Evolutionary conservation across 768 basidiomycete genomes (phyloP).

Genomic region (Termitomyces sp.): DNA sequence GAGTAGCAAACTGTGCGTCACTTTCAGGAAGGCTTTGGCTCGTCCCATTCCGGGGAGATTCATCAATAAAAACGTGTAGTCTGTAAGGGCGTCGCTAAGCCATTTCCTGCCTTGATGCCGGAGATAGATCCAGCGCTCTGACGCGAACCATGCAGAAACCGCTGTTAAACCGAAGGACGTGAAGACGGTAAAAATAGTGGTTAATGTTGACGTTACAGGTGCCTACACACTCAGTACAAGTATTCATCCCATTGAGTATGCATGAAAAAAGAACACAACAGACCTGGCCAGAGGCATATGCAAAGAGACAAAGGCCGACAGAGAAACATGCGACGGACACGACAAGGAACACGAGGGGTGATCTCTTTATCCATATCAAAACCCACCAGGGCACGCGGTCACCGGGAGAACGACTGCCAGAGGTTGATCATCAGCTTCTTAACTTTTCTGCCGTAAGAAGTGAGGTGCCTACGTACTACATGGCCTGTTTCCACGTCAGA

Average conservation of each 20-base stretch:
- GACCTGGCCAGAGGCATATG: conserved; percentile 70
- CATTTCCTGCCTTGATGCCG: conserved; percentile 63
- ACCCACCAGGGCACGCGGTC: conserved; percentile 82
- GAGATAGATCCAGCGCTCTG: conserved; percentile 60
- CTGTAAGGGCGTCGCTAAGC: conserved; percentile 56
- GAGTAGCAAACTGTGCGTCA: conserved; percentile 12
- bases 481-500: conserved; percentile 75
- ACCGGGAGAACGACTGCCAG: conserved; percentile 59
- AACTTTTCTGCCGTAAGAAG: conserved; percentile 1
- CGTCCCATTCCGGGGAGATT: conserved; percentile 22
- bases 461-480: conserved; percentile 53
- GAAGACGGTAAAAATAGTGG: conserved; percentile 71
- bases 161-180: conserved; percentile 67
- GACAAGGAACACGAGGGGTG: conserved; percentile 78
- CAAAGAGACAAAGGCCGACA: conserved; percentile 69
- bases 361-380: conserved; percentile 82
- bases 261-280: conserved; percentile 11
- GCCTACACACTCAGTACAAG: conserved; percentile 30
- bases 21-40: conserved; percentile 9
- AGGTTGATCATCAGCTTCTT: conserved; percentile 4
- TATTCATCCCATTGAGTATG: too few species aligned
- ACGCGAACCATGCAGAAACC: conserved; percentile 70
- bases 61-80: conserved; percentile 33
- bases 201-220: conserved; percentile 58
- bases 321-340: conserved; percentile 83